Conservation (phyloP, 208 protist species). For the Trypanosoma conorhini region DNA sequence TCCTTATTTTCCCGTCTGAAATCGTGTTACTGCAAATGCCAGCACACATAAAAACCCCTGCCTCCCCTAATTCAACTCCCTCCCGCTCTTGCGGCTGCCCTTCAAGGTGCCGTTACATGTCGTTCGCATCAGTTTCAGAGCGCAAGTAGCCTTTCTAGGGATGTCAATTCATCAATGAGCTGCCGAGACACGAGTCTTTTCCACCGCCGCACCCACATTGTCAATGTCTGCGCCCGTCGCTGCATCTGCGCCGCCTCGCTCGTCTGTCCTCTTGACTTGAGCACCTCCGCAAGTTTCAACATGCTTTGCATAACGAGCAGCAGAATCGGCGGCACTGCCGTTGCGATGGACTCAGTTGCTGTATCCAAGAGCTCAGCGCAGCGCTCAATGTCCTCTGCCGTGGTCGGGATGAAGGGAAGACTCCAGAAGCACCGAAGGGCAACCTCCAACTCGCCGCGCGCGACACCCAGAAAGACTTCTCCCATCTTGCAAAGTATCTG, state of each 20-base stretch:
- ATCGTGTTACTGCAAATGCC: neutral
- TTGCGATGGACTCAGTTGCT: conserved; percentile 26
- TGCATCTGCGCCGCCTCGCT: conserved; percentile 23
- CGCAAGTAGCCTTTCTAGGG: conserved; percentile 15
- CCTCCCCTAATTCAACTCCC: neutral
- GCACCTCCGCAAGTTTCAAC: conserved; percentile 25
- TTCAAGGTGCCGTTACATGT: neutral
- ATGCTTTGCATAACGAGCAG: conserved; percentile 33
- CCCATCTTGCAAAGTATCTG: conserved; percentile 55
- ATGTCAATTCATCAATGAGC: conserved; percentile 30
- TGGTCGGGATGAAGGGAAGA: conserved; percentile 62
- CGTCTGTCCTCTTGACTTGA: conserved; percentile 11
- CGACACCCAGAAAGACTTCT: conserved; percentile 46
- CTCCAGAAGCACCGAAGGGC: conserved; percentile 47
- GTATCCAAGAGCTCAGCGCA: conserved; percentile 33
- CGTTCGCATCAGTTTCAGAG: neutral
- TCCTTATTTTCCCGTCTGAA: conserved; percentile 5
- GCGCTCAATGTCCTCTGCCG: conserved; percentile 20
- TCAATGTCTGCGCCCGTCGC: conserved; percentile 50
- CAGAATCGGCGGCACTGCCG: conserved; percentile 38
- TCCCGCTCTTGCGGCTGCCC: neutral
- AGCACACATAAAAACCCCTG: neutral
- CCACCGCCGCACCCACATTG: conserved; percentile 59
- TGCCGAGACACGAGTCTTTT: conserved; percentile 27
- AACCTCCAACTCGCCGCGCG: conserved; percentile 37